These are phyloP conservation scores for Artemisia tridentata DNA, from an alignment of 129 eudicot genomes.

Conservation along the genomic window DNA sequence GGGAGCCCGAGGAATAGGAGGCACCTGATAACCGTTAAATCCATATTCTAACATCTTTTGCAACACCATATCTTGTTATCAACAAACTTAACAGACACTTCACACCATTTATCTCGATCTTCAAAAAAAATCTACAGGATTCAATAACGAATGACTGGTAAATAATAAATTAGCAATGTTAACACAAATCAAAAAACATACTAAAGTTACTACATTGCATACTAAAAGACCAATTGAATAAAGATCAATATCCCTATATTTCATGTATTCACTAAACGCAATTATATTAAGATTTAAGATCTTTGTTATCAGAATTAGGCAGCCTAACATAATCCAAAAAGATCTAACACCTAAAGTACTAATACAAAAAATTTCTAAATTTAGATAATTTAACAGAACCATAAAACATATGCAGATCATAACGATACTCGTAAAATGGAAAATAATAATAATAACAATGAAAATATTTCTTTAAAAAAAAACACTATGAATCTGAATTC, in stretches of 20 bases:
- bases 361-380: not conserved
- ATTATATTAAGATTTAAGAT: constrained; percentile 15
- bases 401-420: constrained; percentile 17
- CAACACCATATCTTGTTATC: too few relatives aligned
- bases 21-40: constrained; percentile 77
- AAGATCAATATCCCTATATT: constrained; percentile 6
- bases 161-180: constrained; percentile 1
- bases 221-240: not conserved
- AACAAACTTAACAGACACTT: constrained; percentile 31
- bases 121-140: constrained; percentile 14
- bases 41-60: constrained; percentile 77
- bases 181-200: not conserved
- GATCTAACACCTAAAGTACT: constrained; percentile 7
- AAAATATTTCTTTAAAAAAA: not conserved
- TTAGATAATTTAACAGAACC: constrained; percentile 16
- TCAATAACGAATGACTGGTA: not conserved
- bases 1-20: constrained; percentile 78
- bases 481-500: constrained; percentile 28
- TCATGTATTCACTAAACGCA: constrained; percentile 19
- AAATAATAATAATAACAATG: not conserved
- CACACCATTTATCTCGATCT: constrained; percentile 24
- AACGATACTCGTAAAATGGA: not conserved
- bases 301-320: constrained; percentile 10
- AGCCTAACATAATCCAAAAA: constrained; percentile 8
- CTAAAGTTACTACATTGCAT: constrained; percentile 9